phyloP scores from a whole-genome alignment of 2,329 filamentous ascomycete species.

The Geosmithia flava region DNA sequence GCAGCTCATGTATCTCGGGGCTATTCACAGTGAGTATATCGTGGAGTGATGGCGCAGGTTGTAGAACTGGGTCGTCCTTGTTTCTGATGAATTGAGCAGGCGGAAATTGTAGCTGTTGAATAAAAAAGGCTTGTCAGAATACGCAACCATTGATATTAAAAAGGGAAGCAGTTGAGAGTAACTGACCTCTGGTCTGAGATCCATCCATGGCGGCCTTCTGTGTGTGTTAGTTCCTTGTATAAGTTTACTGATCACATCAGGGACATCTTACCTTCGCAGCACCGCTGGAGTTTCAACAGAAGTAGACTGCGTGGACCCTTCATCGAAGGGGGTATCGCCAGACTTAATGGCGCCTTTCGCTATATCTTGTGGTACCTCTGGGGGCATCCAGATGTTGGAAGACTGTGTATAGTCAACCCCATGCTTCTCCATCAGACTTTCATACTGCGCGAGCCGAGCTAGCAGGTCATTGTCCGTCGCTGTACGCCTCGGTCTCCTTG shows the following conservation, averaged over 20 bases:
- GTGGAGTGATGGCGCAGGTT: conserved; percentile 5
- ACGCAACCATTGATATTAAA: too few relatives aligned
- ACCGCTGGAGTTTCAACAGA: background rate
- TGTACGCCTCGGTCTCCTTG: conserved; percentile 11
- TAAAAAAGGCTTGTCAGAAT: background rate
- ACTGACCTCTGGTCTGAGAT: conserved; percentile 2
- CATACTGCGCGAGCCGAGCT: conserved; percentile 10
- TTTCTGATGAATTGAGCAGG: conserved; percentile 7
- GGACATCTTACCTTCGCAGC: background rate
- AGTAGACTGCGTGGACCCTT: background rate
- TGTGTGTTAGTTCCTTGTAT: background rate
- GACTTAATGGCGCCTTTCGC: background rate
- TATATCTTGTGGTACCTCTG: conserved; percentile 3
- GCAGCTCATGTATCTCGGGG: conserved; percentile 2
- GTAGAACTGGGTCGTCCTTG: conserved; percentile 9
- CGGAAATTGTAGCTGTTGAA: conserved; percentile 10
- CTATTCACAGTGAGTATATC: background rate
- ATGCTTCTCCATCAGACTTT: conserved; percentile 13
- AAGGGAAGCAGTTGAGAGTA: background rate
- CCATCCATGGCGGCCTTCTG: conserved; percentile 10
- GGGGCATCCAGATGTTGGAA: conserved; percentile 12
- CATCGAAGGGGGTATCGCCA: background rate
- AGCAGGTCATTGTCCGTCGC: conserved; percentile 13
- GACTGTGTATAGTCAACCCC: conserved; percentile 9
- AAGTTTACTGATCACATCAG: background rate